Evolutionary conservation across 176 grass and related monocot genomes (phyloP), one percentile per base, ranked within the genome.

Genomic region (Stipa capillata): DNA sequence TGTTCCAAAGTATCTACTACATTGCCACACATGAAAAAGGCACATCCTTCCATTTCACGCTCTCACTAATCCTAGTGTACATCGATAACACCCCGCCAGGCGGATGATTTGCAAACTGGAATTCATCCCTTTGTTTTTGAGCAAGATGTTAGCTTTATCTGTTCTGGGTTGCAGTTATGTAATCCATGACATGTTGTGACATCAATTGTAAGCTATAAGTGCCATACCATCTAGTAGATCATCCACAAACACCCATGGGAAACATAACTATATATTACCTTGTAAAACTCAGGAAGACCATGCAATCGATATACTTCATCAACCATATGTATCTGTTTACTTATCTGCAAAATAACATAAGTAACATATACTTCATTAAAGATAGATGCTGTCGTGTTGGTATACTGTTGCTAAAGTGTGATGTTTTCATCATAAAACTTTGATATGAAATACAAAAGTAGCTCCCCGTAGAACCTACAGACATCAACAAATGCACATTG

Each of bases 241-340:
- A n/a, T 63, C 36, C 51, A 57, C 23, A 83, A 78, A 74, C 36
- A 24, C n/a, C n/a, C n/a, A n/a, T n/a, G n/a, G n/a, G n/a, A 58
- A 61, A 65, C 48, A 65, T 70, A 69, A 73, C 32, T 40, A 83
- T 60, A 31, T 16, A 12, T 78, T 92, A 97, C 94, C 96, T 87
- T 91, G 74, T 95, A 98, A 55, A 98, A 95, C 33, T 98, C 92
- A 42, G n/a, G 96, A 44, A 98, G 96, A 76, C 96, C 92, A 29
- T 98, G 96, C 78, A 98, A 76, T 87, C 86, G 87, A 85, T 98
- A 98, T 64, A 93, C 85, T 82, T 93, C 90, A 85, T 93, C 86
- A 66, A 98, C 90, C 78, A 89, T 82, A 65, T 78, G 48, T 59
- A 98, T 95, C 53, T 95, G 87, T 65, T 83, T 92, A 62, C 72